These are phyloP conservation scores for Pulicaria dysenterica DNA, from an alignment of 129 eudicot species.

Conservation along the genomic window DNA sequence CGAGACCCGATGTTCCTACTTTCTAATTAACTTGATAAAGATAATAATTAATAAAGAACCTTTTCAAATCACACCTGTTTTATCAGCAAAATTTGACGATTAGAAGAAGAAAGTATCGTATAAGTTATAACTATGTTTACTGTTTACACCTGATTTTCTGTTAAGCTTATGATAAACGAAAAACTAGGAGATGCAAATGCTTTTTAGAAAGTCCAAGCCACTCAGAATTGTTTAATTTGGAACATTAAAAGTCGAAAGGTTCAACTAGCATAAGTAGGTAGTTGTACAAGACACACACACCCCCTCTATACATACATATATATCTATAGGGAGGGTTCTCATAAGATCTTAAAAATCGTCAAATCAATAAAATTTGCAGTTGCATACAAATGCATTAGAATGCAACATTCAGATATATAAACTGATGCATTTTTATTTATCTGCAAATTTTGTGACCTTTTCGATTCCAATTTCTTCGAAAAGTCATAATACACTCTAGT, in stretches of 20 bases:
- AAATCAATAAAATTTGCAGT: too few species aligned
- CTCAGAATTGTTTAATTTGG: not conserved
- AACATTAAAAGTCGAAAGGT: conserved; percentile 1
- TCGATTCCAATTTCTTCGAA: too few species aligned
- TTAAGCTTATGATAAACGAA: not conserved
- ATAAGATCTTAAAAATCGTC: too few species aligned
- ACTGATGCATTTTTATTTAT: too few species aligned
- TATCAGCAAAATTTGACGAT: not conserved
- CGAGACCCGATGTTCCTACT: not conserved
- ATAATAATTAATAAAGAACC: too few species aligned
- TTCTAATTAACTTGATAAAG: not conserved
- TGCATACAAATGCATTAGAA: too few species aligned
- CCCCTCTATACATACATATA: too few species aligned
- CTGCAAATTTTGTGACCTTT: too few species aligned
- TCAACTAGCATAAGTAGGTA: not conserved
- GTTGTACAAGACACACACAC: too few species aligned
- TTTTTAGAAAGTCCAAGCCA: not conserved
- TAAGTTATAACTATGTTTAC: not conserved
- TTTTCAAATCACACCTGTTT: not conserved
- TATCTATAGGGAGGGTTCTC: too few species aligned
- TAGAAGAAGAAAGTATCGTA: not conserved
- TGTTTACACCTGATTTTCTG: not conserved
- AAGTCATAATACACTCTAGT: too few species aligned
- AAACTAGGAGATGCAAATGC: not conserved
- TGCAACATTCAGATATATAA: too few species aligned